Percentiles rank a stretch among this genome's conserved stretches.
Evolutionary conservation across 1,139 yeast species (phyloP).

Genomic region (Kodamaea alishanica): DNA sequence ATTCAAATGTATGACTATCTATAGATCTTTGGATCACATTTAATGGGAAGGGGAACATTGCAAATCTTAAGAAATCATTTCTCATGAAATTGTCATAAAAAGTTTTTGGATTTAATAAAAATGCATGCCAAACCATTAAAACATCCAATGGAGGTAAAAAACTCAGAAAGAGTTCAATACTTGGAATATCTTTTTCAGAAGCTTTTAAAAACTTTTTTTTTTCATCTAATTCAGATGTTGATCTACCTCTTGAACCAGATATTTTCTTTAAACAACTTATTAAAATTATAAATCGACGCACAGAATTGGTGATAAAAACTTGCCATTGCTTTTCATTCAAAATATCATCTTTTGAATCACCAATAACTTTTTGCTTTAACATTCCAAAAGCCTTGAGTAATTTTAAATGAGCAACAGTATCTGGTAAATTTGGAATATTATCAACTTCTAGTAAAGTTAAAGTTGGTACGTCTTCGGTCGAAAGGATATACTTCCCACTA

Average conservation of each 20-base stretch:
- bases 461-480: too few relatives aligned
- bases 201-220: constrained; percentile 2
- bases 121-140: constrained; percentile 37
- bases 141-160: constrained; percentile 32
- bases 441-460: too few relatives aligned
- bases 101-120: constrained; percentile 22
- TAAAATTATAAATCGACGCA: constrained; percentile 6
- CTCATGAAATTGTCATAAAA: constrained; percentile 26
- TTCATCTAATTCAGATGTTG: constrained; percentile 10
- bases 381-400: constrained; percentile 26
- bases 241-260: constrained; percentile 4
- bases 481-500: too few relatives aligned
- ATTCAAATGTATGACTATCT: constrained; percentile 16
- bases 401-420: constrained; percentile 27
- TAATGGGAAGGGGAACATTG: constrained; percentile 25
- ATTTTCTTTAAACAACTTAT: constrained; percentile 9
- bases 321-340: constrained; percentile 7
- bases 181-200: constrained; percentile 1
- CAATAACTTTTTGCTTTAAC: constrained; percentile 15
- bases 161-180: constrained; percentile 1
- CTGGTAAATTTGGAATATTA: constrained; percentile 4
- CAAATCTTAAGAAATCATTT: constrained; percentile 18
- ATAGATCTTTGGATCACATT: constrained; percentile 16
- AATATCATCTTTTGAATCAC: not conserved
- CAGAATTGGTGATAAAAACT: constrained; percentile 8